Base-by-base conservation (phyloP, 2,329 filamentous ascomycete species). In the Alternaria panax region DNA sequence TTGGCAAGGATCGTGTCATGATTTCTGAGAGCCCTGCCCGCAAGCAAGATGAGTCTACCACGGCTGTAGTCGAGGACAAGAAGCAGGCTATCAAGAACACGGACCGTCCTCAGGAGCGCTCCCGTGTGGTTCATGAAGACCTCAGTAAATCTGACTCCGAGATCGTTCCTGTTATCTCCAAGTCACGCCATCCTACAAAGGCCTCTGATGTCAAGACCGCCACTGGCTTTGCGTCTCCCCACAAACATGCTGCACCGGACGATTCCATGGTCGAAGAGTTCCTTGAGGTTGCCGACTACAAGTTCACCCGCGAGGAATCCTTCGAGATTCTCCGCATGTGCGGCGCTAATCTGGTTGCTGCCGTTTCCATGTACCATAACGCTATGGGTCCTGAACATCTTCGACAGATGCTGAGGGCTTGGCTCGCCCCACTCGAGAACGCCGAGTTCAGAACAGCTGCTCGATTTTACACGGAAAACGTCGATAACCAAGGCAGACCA, bases 311-410 rank as follows among this genome's bases (percentile, higher is more conserved):
- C 11, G 34, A 51, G 20, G 48, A 51, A 40, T 24, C 32, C n/a
- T 40, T 51, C n/a, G 34, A 51, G 34, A 28, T 51, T 32, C 48
- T 51, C 24, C 48, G 48, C 24, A 40, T 51, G 32, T 51, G 34
- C 5, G 48, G 48, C 48, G 48, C 48, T 2, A 51, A 51, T 40
- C n/a, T 51, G 4, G 22, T 38, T 40, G 48, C 32, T 27, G 48
- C 48, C n/a, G 20, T 51, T 24, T 36, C 48, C 24, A 11, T 51
- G 22, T 51, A 51, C 48, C 48, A 16, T 24, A 51, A 51, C 34
- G 34, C 48, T n/a, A 34, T 25, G 24, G 24, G 22, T 22, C n/a
- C n/a, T 40, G 22, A 27, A 20, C 34, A 51, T 40, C 32, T 51
- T 32, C 22, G 48, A 28, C 48, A 51, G 24, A 51, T 51, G 34